A percentile compares a stretch with the other conserved stretches of the same genome.
Conservation (phyloP, 257 asterid species). For the Solanum virginianum region DNA sequence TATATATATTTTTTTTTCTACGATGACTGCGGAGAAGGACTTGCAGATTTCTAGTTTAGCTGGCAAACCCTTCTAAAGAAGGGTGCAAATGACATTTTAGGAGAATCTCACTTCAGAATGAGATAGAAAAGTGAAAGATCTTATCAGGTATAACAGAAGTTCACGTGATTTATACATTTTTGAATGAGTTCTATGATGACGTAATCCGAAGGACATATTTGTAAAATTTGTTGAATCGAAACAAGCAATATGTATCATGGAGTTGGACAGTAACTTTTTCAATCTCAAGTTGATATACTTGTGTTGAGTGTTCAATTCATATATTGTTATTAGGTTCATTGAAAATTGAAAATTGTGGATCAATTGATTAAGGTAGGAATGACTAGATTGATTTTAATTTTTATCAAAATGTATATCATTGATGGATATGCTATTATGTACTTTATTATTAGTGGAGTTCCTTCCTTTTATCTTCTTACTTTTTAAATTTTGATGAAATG, state of each 20-base stretch:
- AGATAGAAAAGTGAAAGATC: background rate
- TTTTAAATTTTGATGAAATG: background rate
- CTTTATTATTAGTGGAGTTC: background rate
- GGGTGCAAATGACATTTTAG: background rate
- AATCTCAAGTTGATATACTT: background rate
- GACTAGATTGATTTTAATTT: background rate
- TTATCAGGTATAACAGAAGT: background rate
- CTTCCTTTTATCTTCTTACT: background rate
- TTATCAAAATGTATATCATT: background rate
- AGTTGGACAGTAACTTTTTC: background rate
- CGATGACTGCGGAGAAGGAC: background rate
- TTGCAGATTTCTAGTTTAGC: background rate
- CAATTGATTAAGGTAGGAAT: background rate
- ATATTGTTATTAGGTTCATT: background rate
- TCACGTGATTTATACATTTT: background rate
- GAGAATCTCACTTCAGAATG: background rate
- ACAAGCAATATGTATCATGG: background rate
- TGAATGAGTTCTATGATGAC: fast-evolving
- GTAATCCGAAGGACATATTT: background rate
- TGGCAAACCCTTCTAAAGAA: background rate
- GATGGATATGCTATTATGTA: background rate
- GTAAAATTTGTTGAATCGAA: background rate
- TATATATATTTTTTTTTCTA: background rate
- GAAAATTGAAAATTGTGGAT: background rate
- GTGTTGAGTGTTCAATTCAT: background rate